A percentile compares a stretch with the other conserved stretches of the same genome.
Conservation (phyloP, 371 early-diverging fungal genomes). For the Apophysomyces sp. region DNA sequence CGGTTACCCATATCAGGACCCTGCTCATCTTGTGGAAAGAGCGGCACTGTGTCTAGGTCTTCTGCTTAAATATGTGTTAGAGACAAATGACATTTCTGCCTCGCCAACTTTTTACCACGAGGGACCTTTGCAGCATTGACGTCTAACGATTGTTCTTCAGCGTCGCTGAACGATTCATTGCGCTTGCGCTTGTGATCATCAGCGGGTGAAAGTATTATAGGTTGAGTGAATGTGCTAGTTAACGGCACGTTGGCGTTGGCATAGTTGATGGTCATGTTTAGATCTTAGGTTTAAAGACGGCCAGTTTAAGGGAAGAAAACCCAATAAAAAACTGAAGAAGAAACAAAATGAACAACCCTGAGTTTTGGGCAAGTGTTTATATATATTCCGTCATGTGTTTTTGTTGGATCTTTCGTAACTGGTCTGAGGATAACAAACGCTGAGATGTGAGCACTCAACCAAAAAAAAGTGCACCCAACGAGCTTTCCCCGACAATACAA, state of each 20-base stretch:
- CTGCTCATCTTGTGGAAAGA: slow-evolving; percentile 10
- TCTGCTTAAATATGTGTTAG: not conserved
- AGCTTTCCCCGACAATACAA: slow-evolving; percentile 2
- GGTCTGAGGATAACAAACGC: slow-evolving; percentile 3
- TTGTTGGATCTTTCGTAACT: not conserved
- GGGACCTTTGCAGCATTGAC: slow-evolving; percentile 35
- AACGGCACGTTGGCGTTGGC: not conserved
- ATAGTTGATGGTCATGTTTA: not conserved
- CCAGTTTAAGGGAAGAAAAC: slow-evolving; percentile 1
- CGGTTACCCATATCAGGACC: too few relatives aligned
- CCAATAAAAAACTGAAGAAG: not conserved
- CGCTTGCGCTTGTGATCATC: slow-evolving; percentile 25
- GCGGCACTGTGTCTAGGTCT: not conserved
- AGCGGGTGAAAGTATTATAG: not conserved
- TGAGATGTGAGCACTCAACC: not conserved
- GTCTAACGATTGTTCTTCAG: slow-evolving; percentile 20
- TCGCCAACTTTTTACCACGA: slow-evolving; percentile 11
- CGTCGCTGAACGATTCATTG: slow-evolving; percentile 24
- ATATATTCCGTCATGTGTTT: slow-evolving; percentile 1
- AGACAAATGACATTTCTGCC: slow-evolving; percentile 1
- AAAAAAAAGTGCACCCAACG: not conserved
- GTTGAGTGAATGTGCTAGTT: not conserved
- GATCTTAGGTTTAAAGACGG: slow-evolving; percentile 1
- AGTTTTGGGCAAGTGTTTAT: not conserved
- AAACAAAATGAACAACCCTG: not conserved